phyloP scores from a whole-genome alignment of 345 rosid genomes.

The Rhodamnia argentea region DNA sequence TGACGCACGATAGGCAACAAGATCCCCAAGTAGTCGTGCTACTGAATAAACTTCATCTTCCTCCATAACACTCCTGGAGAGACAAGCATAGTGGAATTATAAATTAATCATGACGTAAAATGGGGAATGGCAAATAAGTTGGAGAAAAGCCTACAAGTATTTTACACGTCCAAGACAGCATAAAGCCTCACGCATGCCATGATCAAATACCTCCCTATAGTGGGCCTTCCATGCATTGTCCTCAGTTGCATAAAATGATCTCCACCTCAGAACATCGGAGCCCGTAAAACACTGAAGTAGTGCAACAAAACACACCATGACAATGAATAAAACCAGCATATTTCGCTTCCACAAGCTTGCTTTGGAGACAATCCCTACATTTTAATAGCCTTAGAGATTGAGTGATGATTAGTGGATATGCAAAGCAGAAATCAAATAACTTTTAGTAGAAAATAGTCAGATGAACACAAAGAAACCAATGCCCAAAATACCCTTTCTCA shows the following conservation, averaged over 20 bases:
- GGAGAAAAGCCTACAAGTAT: slow-evolving; percentile 48
- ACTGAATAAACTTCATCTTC: slow-evolving; percentile 91
- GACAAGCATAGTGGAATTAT: slow-evolving; percentile 1
- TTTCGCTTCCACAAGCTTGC: slow-evolving; percentile 40
- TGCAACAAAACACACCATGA: slow-evolving; percentile 40
- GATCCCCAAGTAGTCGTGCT: slow-evolving; percentile 74
- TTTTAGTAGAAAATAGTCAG: not conserved
- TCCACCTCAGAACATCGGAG: slow-evolving; percentile 73
- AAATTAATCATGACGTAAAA: not conserved
- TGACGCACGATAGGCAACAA: slow-evolving; percentile 86
- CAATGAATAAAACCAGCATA: slow-evolving; percentile 31
- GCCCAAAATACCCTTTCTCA: not conserved
- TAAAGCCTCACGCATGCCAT: slow-evolving; percentile 88
- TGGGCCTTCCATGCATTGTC: slow-evolving; percentile 94
- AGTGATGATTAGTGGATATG: not conserved
- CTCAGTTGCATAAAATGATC: slow-evolving; percentile 72
- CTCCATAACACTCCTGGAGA: slow-evolving; percentile 45
- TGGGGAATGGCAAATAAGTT: not conserved
- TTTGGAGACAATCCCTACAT: slow-evolving; percentile 34
- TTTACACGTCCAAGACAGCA: slow-evolving; percentile 82
- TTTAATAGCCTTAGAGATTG: not conserved
- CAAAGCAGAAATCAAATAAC: not conserved
- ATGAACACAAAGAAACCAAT: not conserved
- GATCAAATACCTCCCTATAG: slow-evolving; percentile 86
- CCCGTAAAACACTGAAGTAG: slow-evolving; percentile 68